A percentile compares a stretch with the other conserved stretches of the same genome.
Evolutionary conservation across 805 yeast species (phyloP).

Genomic region (Yarrowia phangngaensis): DNA sequence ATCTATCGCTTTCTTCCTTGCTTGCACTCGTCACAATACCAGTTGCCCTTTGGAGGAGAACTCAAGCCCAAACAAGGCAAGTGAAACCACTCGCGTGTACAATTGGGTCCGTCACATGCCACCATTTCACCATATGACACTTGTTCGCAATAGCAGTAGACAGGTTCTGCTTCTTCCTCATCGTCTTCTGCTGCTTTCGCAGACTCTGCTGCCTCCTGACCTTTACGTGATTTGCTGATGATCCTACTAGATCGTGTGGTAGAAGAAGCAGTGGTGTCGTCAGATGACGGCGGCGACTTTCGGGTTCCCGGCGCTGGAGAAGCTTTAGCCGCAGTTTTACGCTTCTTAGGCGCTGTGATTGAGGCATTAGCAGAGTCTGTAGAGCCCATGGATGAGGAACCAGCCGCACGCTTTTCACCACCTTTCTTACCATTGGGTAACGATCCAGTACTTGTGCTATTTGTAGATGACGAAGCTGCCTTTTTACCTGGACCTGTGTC

Average conservation of each 20-base stretch:
- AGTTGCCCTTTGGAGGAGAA: slow-evolving; percentile 79
- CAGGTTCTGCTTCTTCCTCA: slow-evolving; percentile 58
- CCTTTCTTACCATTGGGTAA: too few relatives aligned
- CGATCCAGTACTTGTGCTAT: too few relatives aligned
- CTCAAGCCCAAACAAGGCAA: slow-evolving; percentile 85
- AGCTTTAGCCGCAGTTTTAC: slow-evolving; percentile 7
- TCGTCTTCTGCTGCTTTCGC: slow-evolving; percentile 29
- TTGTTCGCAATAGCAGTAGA: slow-evolving; percentile 94
- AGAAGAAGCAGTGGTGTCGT: slow-evolving; percentile 17
- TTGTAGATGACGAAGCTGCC: too few relatives aligned
- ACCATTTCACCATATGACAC: slow-evolving; percentile 99
- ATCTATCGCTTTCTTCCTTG: slow-evolving; percentile 24
- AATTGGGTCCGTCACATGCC: slow-evolving; percentile 93
- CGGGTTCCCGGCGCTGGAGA: slow-evolving; percentile 7
- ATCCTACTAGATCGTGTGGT: slow-evolving; percentile 3
- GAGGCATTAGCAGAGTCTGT: background rate
- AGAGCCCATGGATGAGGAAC: too few relatives aligned
- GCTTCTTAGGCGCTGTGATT: background rate
- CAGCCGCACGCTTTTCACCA: too few relatives aligned
- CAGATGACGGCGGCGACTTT: slow-evolving; percentile 19
- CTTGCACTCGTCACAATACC: slow-evolving; percentile 70
- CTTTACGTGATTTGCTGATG: slow-evolving; percentile 24
- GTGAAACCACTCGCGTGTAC: slow-evolving; percentile 95
- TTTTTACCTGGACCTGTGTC: too few relatives aligned
- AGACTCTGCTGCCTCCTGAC: slow-evolving; percentile 13